Conservation (phyloP, 352 stramenopile genomes). For the Globisporangium nagaii region DNA sequence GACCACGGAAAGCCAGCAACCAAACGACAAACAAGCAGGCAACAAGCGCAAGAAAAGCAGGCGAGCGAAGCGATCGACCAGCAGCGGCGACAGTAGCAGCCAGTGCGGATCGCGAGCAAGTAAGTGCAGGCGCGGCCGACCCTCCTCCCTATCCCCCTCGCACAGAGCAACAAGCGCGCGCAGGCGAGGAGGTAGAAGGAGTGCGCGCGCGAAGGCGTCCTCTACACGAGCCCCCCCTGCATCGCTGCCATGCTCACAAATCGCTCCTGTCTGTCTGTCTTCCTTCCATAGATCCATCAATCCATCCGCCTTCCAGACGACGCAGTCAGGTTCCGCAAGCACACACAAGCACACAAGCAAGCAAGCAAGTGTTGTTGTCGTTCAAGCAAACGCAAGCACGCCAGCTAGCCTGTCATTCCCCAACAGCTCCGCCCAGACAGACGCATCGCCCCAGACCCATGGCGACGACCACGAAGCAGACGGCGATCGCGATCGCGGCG, state of each 20-base stretch:
- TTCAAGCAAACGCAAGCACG: neutral
- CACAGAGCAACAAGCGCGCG: neutral
- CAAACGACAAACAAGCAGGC: neutral
- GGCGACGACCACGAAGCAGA: neutral
- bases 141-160: neutral
- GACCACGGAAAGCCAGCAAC: neutral
- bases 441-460: no score
- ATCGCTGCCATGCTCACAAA: neutral
- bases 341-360: neutral
- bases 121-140: neutral
- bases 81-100: neutral
- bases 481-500: neutral
- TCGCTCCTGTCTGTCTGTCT: neutral
- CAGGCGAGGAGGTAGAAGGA: slow-evolving; percentile 1
- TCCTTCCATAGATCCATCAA: slow-evolving; percentile 2
- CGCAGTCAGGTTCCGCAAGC: no score
- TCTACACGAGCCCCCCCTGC: no score
- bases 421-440: neutral
- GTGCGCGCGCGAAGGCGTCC: neutral
- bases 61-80: neutral
- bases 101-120: slow-evolving; percentile 4
- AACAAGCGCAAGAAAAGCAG: neutral
- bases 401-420: no score
- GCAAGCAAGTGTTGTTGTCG: neutral
- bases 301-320: neutral